Conservation (phyloP, 1,284 basidiomycete species). For the Pterulicium gracile region DNA sequence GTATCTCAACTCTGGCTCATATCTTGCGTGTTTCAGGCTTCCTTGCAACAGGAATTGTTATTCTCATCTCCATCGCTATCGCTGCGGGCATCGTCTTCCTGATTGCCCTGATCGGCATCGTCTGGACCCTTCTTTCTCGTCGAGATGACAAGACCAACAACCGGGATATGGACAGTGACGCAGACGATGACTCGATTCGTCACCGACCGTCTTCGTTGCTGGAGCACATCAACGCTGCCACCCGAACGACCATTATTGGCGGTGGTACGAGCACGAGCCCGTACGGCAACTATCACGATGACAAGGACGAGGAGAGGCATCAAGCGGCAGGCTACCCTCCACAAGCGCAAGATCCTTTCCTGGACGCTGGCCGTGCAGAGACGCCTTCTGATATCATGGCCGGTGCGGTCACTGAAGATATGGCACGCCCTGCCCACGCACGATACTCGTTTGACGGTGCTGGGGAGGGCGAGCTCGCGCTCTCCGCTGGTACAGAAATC, state of each 20-base stretch:
- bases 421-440: slow-evolving; percentile 62
- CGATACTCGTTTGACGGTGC: slow-evolving; percentile 71
- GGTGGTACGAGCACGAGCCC: slow-evolving; percentile 25
- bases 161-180: slow-evolving; percentile 49
- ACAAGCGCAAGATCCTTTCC: slow-evolving; percentile 41
- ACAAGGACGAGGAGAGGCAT: slow-evolving; percentile 42
- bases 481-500: slow-evolving; percentile 62
- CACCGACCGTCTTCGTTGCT: slow-evolving; percentile 73
- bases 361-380: slow-evolving; percentile 62
- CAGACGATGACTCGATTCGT: slow-evolving; percentile 63
- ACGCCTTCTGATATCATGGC: slow-evolving; percentile 67
- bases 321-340: slow-evolving; percentile 13
- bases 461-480: slow-evolving; percentile 65
- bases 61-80: slow-evolving; percentile 95
- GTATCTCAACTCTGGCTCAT: slow-evolving; percentile 8
- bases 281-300: slow-evolving; percentile 32
- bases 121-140: slow-evolving; percentile 82
- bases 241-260: slow-evolving; percentile 66
- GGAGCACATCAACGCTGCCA: slow-evolving; percentile 83
- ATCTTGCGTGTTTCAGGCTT: slow-evolving; percentile 47
- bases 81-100: slow-evolving; percentile 92
- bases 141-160: slow-evolving; percentile 58
- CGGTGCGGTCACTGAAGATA: slow-evolving; percentile 55
- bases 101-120: slow-evolving; percentile 76
- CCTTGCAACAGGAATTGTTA: slow-evolving; percentile 87